These are phyloP conservation scores for Suillus decipiens DNA, from an alignment of 768 basidiomycete species.

Conservation along the genomic window DNA sequence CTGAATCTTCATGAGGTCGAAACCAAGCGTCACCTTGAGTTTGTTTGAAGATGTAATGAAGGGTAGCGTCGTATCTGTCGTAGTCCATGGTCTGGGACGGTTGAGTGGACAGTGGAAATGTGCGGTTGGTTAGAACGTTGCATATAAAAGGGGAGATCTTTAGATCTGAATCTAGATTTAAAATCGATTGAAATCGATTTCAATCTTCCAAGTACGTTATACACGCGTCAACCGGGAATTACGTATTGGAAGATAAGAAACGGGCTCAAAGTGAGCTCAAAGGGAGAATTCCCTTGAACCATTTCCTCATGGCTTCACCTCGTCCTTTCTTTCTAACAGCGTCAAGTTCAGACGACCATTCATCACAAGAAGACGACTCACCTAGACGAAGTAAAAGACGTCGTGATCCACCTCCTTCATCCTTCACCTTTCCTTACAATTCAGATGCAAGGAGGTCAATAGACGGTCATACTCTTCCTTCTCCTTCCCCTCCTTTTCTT, in stretches of 20 bases:
- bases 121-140: not conserved
- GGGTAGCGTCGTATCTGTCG: slow-evolving; percentile 35
- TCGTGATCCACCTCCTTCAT: slow-evolving; percentile 38
- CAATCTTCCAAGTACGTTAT: not conserved
- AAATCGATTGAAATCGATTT: too few species aligned
- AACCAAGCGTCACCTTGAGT: slow-evolving; percentile 54
- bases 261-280: too few species aligned
- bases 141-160: not conserved
- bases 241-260: slow-evolving; percentile 5
- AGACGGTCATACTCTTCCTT: slow-evolving; percentile 26
- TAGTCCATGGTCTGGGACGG: slow-evolving; percentile 30
- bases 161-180: too few species aligned
- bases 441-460: not conserved
- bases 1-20: slow-evolving; percentile 49
- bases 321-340: slow-evolving; percentile 40
- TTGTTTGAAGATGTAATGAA: slow-evolving; percentile 33
- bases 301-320: slow-evolving; percentile 28
- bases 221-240: not conserved
- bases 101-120: not conserved
- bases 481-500: slow-evolving; percentile 51
- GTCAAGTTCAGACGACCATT: slow-evolving; percentile 24
- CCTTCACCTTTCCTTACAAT: slow-evolving; percentile 26
- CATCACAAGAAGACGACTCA: slow-evolving; percentile 27
- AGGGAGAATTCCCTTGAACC: not conserved
- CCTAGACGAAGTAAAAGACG: slow-evolving; percentile 15